Percentiles rank a stretch among this genome's conserved stretches.
phyloP scores from a whole-genome alignment of 495 filamentous ascomycete genomes.

The Hyaloscypha hepaticicola region DNA sequence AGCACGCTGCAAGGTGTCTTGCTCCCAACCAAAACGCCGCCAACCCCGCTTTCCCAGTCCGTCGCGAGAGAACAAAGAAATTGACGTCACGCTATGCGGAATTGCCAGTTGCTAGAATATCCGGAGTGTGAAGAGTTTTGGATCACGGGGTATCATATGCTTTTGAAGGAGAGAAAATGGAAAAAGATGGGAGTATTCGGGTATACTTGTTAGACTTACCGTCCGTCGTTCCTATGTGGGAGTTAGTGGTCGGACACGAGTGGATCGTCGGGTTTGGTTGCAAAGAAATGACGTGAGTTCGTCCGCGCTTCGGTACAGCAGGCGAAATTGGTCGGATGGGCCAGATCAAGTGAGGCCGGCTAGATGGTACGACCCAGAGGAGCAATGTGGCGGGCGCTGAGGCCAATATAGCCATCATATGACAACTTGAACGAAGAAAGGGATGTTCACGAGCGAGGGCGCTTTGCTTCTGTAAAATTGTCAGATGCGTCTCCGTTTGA shows the following conservation, averaged over 20 bases:
- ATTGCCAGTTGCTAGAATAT: conserved; percentile 12
- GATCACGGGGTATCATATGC: conserved; percentile 27
- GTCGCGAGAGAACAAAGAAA: conserved; percentile 13
- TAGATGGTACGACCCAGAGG: neutral
- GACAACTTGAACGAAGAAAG: neutral
- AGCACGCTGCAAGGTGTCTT: neutral
- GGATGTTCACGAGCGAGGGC: conserved; percentile 25
- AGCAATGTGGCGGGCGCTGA: neutral
- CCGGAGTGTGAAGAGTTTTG: conserved; percentile 15
- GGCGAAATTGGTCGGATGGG: neutral
- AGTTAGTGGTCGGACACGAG: conserved; percentile 18
- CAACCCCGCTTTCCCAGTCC: neutral
- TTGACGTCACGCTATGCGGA: conserved; percentile 18
- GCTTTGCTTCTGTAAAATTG: conserved; percentile 30
- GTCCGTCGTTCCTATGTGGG: conserved; percentile 10
- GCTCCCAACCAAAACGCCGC: neutral
- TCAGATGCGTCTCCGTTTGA: conserved; percentile 14
- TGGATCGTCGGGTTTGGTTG: neutral
- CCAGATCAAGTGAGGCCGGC: neutral
- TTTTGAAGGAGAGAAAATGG: conserved; percentile 18
- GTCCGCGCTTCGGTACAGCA: neutral
- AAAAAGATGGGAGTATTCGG: conserved; percentile 8
- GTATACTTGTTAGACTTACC: conserved; percentile 27
- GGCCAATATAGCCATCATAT: neutral
- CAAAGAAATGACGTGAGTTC: neutral